phyloP scores from a whole-genome alignment of 1,284 basidiomycete genomes.

The Cryptococcus amylolentus region DNA sequence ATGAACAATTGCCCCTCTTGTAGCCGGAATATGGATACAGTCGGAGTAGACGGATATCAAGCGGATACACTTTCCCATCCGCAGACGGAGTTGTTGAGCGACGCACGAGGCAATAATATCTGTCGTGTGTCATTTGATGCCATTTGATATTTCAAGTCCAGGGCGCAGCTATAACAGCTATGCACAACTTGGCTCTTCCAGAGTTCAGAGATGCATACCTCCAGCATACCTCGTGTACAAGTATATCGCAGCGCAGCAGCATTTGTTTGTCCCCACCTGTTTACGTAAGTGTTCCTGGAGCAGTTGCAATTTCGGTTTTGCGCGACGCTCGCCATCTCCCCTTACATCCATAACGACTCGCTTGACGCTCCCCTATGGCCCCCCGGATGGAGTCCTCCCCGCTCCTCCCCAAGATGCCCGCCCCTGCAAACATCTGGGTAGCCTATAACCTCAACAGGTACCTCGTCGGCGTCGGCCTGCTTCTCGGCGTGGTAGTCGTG shows the following conservation, averaged over 20 bases:
- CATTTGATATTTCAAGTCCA: background rate
- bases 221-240: no score
- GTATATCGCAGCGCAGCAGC: no score
- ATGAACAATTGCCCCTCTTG: no score
- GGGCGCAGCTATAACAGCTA: no score
- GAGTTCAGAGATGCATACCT: no score
- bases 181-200: no score
- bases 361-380: no score
- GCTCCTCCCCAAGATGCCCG: constrained; percentile 24
- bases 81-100: background rate
- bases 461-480: constrained; percentile 30
- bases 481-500: constrained; percentile 36
- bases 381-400: constrained; percentile 23
- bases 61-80: background rate
- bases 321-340: no score
- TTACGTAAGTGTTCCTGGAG: background rate
- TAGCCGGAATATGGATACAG: no score
- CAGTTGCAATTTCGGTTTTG: no score
- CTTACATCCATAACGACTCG: no score
- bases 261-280: background rate
- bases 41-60: background rate
- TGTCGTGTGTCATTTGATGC: background rate
- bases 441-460: constrained; percentile 25
- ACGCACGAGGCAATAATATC: no score
- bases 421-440: constrained; percentile 1